phyloP scores from a whole-genome alignment of 108 stramenopile species.

The Skeletonema costatum region DNA sequence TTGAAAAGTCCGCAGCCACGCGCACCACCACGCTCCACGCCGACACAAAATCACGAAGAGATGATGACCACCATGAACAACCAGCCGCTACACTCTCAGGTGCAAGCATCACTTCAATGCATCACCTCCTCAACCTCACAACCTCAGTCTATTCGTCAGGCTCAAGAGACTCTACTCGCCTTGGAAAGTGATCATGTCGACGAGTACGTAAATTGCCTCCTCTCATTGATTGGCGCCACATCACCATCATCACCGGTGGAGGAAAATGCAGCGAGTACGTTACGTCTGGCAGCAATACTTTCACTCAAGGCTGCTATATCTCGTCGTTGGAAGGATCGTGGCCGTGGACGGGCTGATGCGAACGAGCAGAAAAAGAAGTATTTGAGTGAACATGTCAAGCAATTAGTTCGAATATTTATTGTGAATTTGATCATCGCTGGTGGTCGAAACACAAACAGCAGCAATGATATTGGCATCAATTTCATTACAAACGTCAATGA shows the following conservation, averaged over 20 bases:
- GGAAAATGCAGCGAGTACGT: not conserved
- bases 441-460: not conserved
- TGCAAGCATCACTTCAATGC: constrained; percentile 25
- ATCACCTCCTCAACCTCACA: constrained; percentile 23
- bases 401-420: constrained; percentile 4
- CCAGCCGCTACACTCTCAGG: constrained; percentile 1
- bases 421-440: constrained; percentile 24
- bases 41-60: no score
- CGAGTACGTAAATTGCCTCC: not conserved
- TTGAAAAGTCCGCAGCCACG: no score
- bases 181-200: constrained; percentile 20
- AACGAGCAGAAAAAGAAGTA: not conserved
- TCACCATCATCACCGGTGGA: constrained; percentile 2
- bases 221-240: constrained; percentile 7
- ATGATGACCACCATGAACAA: not conserved
- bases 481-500: constrained; percentile 1
- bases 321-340: constrained; percentile 45
- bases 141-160: constrained; percentile 17
- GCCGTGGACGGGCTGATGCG: constrained; percentile 8
- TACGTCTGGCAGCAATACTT: constrained; percentile 37
- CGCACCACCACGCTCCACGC: no score
- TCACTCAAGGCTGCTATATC: constrained; percentile 29
- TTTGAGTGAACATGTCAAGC: constrained; percentile 37
- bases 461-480: not conserved
- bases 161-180: constrained; percentile 31